A percentile compares a stretch with the other conserved stretches of the same genome.
These are phyloP conservation scores for Gastrolobium bilobum DNA, from an alignment of 306 rosid genomes.

Conservation along the genomic window DNA sequence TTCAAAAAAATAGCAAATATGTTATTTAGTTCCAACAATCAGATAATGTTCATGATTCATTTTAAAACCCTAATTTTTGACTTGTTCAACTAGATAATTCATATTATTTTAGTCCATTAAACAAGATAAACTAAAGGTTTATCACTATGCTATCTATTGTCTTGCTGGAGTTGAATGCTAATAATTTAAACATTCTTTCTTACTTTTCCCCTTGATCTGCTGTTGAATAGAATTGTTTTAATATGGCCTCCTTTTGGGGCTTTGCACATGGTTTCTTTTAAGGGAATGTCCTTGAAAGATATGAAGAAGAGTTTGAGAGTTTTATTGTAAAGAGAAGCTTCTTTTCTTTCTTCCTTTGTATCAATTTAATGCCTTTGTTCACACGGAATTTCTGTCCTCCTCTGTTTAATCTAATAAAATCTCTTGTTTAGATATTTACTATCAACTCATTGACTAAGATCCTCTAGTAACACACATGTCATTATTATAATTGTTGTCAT, in stretches of 20 bases:
- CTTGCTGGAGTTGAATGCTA: conserved; percentile 17
- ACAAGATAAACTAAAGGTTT: no score
- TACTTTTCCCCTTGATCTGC: background rate
- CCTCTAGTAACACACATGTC: background rate
- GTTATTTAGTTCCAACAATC: no score
- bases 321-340: conserved; percentile 6
- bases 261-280: background rate
- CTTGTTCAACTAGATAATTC: no score
- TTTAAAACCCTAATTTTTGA: no score
- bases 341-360: conserved; percentile 11
- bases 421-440: conserved; percentile 9
- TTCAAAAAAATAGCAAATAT: no score
- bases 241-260: conserved; percentile 27
- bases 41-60: no score
- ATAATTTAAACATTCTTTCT: conserved; percentile 5
- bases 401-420: background rate
- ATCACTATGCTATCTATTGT: conserved; percentile 16
- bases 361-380: conserved; percentile 29
- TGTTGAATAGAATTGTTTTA: background rate
- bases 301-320: background rate
- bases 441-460: conserved; percentile 21
- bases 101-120: no score
- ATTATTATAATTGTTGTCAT: background rate
- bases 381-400: background rate
- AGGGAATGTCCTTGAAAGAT: background rate